These are phyloP conservation scores for Zygoascus ofunaensis DNA, from an alignment of 805 yeast species.

Conservation along the genomic window DNA sequence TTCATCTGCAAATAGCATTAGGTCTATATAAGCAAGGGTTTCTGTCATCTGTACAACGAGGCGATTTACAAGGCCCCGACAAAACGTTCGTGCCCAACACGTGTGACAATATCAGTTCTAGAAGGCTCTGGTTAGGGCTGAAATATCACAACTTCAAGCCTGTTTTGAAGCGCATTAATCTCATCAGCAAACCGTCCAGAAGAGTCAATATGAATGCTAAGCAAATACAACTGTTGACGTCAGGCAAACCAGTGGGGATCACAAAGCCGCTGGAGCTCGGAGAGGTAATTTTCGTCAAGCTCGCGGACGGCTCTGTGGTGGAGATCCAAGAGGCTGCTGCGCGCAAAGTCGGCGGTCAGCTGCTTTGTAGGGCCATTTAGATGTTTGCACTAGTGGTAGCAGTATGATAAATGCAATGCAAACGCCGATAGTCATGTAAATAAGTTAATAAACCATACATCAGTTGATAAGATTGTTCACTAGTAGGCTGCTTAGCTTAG, in stretches of 20 bases:
- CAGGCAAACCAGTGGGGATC: conserved; percentile 66
- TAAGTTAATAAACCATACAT: no score
- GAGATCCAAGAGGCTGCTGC: conserved; percentile 83
- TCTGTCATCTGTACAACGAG: conserved; percentile 72
- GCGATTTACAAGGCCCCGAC: conserved; percentile 82
- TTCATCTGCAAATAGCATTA: conserved; percentile 74
- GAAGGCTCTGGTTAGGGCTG: conserved; percentile 86
- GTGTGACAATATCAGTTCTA: conserved; percentile 73
- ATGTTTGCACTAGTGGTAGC: no score
- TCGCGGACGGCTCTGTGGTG: conserved; percentile 44
- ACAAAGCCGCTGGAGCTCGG: conserved; percentile 82
- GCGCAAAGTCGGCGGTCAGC: conserved; percentile 62
- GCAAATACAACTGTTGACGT: conserved; percentile 64
- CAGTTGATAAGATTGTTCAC: no score
- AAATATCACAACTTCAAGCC: conserved; percentile 77
- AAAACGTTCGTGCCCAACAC: conserved; percentile 49
- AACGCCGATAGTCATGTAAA: no score
- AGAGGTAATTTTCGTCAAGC: conserved; percentile 67
- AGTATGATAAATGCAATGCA: no score
- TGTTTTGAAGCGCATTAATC: conserved; percentile 58
- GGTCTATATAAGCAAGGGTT: conserved; percentile 89
- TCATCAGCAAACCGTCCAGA: conserved; percentile 81
- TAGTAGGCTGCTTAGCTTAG: no score
- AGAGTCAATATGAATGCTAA: conserved; percentile 51
- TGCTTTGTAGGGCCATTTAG: conserved; percentile 54